phyloP scores from a whole-genome alignment of 768 basidiomycete genomes.

The Auricularia sp. region DNA sequence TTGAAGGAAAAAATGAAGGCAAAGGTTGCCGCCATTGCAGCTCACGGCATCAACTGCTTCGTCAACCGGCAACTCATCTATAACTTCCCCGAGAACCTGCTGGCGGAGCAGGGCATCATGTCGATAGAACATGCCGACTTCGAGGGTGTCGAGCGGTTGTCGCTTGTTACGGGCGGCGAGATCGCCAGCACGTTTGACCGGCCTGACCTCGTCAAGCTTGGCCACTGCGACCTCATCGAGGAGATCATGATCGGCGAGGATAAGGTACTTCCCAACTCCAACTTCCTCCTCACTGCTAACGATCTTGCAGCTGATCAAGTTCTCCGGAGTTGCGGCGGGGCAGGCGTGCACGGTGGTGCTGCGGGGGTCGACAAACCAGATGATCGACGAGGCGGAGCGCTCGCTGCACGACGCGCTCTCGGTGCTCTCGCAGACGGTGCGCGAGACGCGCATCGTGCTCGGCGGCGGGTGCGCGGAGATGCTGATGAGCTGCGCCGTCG shows the following conservation, averaged over 20 bases:
- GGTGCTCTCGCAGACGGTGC: slow-evolving; percentile 94
- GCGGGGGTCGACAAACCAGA: slow-evolving; percentile 93
- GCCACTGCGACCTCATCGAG: slow-evolving; percentile 88
- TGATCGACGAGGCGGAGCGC: slow-evolving; percentile 98
- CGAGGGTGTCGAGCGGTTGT: slow-evolving; percentile 93
- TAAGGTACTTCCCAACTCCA: slow-evolving; percentile 47
- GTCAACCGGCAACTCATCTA: slow-evolving; percentile 98
- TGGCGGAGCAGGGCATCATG: slow-evolving; percentile 93
- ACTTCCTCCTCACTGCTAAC: slow-evolving; percentile 2
- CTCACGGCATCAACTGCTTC: slow-evolving; percentile 93
- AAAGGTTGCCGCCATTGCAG: slow-evolving; percentile 89
- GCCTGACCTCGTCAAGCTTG: slow-evolving; percentile 86
- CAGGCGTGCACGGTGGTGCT: slow-evolving; percentile 97
- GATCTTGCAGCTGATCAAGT: slow-evolving; percentile 78
- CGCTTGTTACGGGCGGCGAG: slow-evolving; percentile 95
- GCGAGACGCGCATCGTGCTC: slow-evolving; percentile 88
- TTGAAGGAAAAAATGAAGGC: slow-evolving; percentile 98
- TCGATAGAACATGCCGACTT: slow-evolving; percentile 98
- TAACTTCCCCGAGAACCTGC: slow-evolving; percentile 94
- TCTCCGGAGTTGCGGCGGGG: slow-evolving; percentile 96
- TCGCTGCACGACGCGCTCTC: slow-evolving; percentile 96
- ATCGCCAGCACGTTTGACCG: slow-evolving; percentile 93
- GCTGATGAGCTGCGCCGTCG: slow-evolving; percentile 92
- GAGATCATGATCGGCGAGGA: slow-evolving; percentile 99
- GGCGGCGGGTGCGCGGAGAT: slow-evolving; percentile 98